These are phyloP conservation scores for Perkinsus olseni DNA, from an alignment of 169 alveolate genomes.

Conservation along the genomic window DNA sequence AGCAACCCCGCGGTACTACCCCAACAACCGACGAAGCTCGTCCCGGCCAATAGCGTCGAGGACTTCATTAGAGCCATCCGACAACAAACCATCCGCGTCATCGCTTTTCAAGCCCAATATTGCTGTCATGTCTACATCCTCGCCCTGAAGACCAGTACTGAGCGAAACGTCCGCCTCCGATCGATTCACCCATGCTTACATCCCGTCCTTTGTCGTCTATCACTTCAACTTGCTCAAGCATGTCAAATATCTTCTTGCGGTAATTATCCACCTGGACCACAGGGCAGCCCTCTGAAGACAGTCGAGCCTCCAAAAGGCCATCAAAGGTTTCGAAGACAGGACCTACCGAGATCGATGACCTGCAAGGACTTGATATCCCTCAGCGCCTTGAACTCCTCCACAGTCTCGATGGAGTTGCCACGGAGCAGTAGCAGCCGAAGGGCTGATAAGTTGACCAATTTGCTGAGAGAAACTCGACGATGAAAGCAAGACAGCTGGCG, in stretches of 20 bases:
- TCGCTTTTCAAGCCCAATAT: background rate
- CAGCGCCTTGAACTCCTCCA: background rate
- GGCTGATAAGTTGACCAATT: background rate
- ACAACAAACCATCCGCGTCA: background rate
- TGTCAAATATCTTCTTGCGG: background rate
- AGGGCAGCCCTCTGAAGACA: background rate
- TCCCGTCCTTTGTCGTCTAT: background rate
- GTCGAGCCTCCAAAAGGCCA: background rate
- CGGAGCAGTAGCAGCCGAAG: background rate
- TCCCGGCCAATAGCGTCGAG: background rate
- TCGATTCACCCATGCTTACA: background rate
- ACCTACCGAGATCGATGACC: background rate
- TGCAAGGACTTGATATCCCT: background rate
- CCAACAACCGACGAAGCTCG: background rate
- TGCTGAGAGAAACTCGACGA: background rate
- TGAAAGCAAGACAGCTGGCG: no score
- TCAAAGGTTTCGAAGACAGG: no score
- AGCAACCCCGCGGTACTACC: no score
- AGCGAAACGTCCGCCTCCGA: no score
- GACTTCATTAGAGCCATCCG: background rate
- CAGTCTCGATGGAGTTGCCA: background rate
- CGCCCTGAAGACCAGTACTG: background rate
- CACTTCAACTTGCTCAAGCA: background rate
- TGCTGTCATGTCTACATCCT: background rate
- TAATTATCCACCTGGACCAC: background rate